These are phyloP conservation scores for Priceomyces castillae DNA, from an alignment of 805 yeast genomes.

Conservation along the genomic window DNA sequence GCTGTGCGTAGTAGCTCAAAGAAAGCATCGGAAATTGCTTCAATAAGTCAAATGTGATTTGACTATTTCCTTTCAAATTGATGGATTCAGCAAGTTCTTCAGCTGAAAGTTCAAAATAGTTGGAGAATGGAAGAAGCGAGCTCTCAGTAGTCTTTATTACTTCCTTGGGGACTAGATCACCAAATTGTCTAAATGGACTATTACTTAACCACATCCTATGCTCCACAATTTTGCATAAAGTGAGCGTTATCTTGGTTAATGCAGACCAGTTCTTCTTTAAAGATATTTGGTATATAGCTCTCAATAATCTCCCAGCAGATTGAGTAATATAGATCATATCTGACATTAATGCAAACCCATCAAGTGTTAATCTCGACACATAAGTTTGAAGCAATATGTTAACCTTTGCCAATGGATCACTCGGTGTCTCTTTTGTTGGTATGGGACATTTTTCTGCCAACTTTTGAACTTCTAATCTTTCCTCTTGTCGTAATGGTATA, in stretches of 20 bases:
- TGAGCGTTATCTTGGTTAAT: slow-evolving; percentile 54
- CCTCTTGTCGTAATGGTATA: slow-evolving; percentile 85
- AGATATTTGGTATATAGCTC: slow-evolving; percentile 83
- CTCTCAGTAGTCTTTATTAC: slow-evolving; percentile 73
- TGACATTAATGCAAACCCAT: slow-evolving; percentile 86
- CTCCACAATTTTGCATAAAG: slow-evolving; percentile 77
- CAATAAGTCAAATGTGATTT: slow-evolving; percentile 54
- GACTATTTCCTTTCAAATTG: slow-evolving; percentile 66
- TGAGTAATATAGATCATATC: slow-evolving; percentile 94
- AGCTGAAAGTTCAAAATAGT: slow-evolving; percentile 67
- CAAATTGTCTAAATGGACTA: slow-evolving; percentile 84
- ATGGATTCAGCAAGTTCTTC: slow-evolving; percentile 83
- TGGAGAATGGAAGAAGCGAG: slow-evolving; percentile 78
- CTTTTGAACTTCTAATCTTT: slow-evolving; percentile 66
- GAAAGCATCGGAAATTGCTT: slow-evolving; percentile 70
- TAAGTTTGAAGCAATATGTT: slow-evolving; percentile 81
- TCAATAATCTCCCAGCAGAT: slow-evolving; percentile 82
- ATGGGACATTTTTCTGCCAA: slow-evolving; percentile 76
- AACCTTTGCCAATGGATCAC: slow-evolving; percentile 73
- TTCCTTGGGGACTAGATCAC: slow-evolving; percentile 61
- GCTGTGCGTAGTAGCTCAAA: slow-evolving; percentile 63
- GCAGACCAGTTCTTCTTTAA: slow-evolving; percentile 69
- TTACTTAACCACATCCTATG: slow-evolving; percentile 78
- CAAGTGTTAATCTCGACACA: slow-evolving; percentile 71
- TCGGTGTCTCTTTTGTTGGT: slow-evolving; percentile 72